Percentiles rank a stretch among this genome's conserved stretches.
phyloP scores from a whole-genome alignment of 441 rosid genomes.

The Omphalea diandra region DNA sequence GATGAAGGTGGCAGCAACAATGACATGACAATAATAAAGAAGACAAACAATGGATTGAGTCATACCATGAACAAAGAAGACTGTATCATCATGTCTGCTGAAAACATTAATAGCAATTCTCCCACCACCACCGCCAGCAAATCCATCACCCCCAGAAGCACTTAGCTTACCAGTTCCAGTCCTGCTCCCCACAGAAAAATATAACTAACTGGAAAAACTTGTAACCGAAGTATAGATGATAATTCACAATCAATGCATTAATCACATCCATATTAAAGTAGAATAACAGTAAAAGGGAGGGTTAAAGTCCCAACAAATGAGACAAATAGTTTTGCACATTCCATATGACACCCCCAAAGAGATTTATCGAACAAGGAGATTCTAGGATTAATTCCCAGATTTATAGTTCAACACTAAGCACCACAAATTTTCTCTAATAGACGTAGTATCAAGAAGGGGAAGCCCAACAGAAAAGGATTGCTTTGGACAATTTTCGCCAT shows the following conservation, averaged over 20 bases:
- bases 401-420: background rate
- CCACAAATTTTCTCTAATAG: background rate
- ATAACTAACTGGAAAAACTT: slow-evolving; percentile 13
- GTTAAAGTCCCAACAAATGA: background rate
- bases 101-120: slow-evolving; percentile 68
- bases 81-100: slow-evolving; percentile 60
- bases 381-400: background rate
- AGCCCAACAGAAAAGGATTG: background rate
- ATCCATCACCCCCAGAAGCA: slow-evolving; percentile 71
- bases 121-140: slow-evolving; percentile 86
- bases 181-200: slow-evolving; percentile 40
- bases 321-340: background rate
- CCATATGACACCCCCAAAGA: background rate
- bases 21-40: background rate
- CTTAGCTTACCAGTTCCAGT: slow-evolving; percentile 56
- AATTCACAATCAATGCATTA: slow-evolving; percentile 7
- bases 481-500: background rate
- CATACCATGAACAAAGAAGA: slow-evolving; percentile 59
- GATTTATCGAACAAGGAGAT: background rate
- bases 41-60: slow-evolving; percentile 3
- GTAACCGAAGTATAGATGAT: background rate
- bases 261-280: background rate
- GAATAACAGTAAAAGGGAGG: slow-evolving; percentile 3
- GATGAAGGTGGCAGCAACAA: background rate
- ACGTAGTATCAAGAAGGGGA: too few species aligned